Evolutionary conservation across 2,329 filamentous ascomycete species (phyloP).

Genomic region (Cladosporium sp.): DNA sequence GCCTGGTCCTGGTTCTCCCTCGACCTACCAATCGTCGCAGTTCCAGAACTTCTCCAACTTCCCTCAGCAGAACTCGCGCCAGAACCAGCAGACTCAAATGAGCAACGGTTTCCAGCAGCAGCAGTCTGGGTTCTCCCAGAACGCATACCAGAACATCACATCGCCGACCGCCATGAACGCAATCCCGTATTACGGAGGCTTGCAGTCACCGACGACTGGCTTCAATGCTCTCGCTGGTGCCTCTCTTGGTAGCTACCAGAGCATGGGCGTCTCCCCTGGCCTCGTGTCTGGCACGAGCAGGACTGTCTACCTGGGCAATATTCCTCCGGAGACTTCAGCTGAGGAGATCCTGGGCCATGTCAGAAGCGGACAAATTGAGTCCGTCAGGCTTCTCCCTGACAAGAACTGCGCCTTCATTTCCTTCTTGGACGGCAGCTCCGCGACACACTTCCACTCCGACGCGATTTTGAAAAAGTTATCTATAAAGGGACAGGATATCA

Average conservation of each 20-base stretch:
- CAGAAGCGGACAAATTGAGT: slow-evolving; percentile 95
- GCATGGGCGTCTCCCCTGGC: slow-evolving; percentile 71
- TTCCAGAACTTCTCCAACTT: slow-evolving; percentile 82
- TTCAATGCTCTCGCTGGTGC: slow-evolving; percentile 59
- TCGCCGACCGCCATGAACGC: slow-evolving; percentile 80
- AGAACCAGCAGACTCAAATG: slow-evolving; percentile 57
- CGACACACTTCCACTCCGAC: slow-evolving; percentile 98
- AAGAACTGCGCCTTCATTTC: slow-evolving; percentile 99
- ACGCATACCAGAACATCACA: slow-evolving; percentile 78
- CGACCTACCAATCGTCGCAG: slow-evolving; percentile 83
- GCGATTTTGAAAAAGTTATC: slow-evolving; percentile 99
- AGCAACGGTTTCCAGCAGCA: slow-evolving; percentile 71
- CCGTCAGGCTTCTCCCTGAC: slow-evolving; percentile 91
- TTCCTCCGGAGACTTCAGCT: slow-evolving; percentile 92
- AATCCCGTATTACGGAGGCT: slow-evolving; percentile 72
- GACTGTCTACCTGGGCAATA: slow-evolving; percentile 96
- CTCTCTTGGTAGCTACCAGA: slow-evolving; percentile 35
- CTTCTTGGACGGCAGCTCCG: slow-evolving; percentile 94
- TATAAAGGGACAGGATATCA: slow-evolving; percentile 98
- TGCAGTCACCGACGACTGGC: slow-evolving; percentile 80
- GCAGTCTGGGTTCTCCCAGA: slow-evolving; percentile 65
- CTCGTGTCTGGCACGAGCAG: slow-evolving; percentile 87
- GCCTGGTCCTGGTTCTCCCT: slow-evolving; percentile 86
- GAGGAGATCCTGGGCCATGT: slow-evolving; percentile 97
- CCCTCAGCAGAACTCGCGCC: slow-evolving; percentile 54